These are phyloP conservation scores for Neurospora sp. DNA, from an alignment of 495 filamentous ascomycete genomes.

Conservation along the genomic window DNA sequence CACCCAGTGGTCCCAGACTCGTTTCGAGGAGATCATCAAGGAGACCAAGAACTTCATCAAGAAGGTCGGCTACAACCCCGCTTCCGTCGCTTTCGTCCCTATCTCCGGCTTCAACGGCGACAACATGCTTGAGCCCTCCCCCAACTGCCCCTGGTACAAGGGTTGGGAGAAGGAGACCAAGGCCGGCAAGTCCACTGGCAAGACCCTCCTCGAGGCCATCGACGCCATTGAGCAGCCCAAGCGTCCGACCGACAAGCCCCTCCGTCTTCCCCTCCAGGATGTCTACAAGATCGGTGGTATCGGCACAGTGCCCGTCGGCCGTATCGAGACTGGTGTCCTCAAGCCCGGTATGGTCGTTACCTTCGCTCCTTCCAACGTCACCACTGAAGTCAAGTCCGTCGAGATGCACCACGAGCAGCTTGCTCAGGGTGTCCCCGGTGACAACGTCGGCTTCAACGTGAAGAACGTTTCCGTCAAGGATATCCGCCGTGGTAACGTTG, in stretches of 20 bases:
- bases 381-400: slow-evolving; percentile 99
- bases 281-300: slow-evolving; percentile 99
- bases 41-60: slow-evolving; percentile 99
- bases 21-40: slow-evolving; percentile 99
- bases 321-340: slow-evolving; percentile 99
- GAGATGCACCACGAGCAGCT: slow-evolving; percentile 99
- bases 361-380: slow-evolving; percentile 94
- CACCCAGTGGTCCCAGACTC: slow-evolving; percentile 91
- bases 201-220: slow-evolving; percentile 99
- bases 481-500: slow-evolving; percentile 99
- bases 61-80: slow-evolving; percentile 99
- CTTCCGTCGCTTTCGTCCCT: slow-evolving; percentile 93
- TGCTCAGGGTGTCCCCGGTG: slow-evolving; percentile 86
- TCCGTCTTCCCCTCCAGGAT: slow-evolving; percentile 99
- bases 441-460: slow-evolving; percentile 99
- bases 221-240: slow-evolving; percentile 88
- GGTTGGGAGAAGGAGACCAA: slow-evolving; percentile 99
- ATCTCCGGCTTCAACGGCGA: slow-evolving; percentile 99
- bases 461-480: slow-evolving; percentile 99
- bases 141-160: slow-evolving; percentile 99
- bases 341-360: slow-evolving; percentile 96
- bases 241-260: slow-evolving; percentile 94
- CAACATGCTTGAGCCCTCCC: slow-evolving; percentile 93
- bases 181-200: slow-evolving; percentile 76
- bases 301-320: slow-evolving; percentile 97